Base-by-base conservation (phyloP, 2,329 filamentous ascomycete species). In the Aspergillus pseudoglaucus region DNA sequence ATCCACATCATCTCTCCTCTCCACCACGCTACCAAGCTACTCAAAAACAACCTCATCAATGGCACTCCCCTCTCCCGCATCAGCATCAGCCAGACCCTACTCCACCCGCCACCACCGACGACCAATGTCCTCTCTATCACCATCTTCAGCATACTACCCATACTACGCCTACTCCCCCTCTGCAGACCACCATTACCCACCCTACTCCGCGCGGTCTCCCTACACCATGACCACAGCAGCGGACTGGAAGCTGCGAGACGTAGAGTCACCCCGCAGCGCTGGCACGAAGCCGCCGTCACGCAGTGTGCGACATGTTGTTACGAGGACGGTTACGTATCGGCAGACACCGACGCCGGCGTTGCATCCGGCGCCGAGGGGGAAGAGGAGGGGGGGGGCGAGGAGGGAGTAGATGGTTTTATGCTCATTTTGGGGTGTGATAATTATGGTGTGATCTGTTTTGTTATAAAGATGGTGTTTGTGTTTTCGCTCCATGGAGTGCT, bases 301-400 rank as follows among this genome's bases (percentile, higher is more conserved):
- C 44, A 82, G 77, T 62, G 88, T 96, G 46, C 78, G 88, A 45
- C 89, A 95, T 65, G 89, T 95, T 4, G 87, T 96, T 45, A 96
- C 90, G 14, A 80, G 90, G 56, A 96, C 89, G 12, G 87, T 95
- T 51, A 95, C 88, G 38, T 95, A 93, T 70, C 94, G 87, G 59
- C 71, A 74, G 44, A 62, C 85, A 63, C 78, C 61, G 22, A 43
- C 47, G 52, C 88, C 33, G 15, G 33, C 33, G 33, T 17, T 97
- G 73, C 87, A 88, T 54, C 87, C 90, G 17, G 88, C 90, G 23
- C 91, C 90, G 6, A 89, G 89, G 67, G 90, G 90, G 56, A 96
- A 96, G 79, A 82, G 89, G 73, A 85, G 90, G 73, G 93, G 88
- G 74, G 10, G 12, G 25, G 35, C 18, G 41, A 42, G 9, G 45